Evolutionary conservation across 1,139 yeast genomes (phyloP).

Genomic region (Torulaspora pretoriensis): DNA sequence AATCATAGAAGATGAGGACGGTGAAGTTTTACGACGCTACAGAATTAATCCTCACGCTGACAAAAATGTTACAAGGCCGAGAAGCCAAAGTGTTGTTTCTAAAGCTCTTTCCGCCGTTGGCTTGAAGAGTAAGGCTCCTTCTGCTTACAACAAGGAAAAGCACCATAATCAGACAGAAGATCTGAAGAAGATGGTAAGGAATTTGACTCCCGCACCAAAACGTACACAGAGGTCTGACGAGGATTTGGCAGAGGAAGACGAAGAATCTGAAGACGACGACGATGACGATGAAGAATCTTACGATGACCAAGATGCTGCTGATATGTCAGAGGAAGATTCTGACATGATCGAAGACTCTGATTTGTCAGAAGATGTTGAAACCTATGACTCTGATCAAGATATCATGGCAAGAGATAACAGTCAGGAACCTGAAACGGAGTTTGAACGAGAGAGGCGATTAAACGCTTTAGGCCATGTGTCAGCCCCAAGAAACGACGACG

Average conservation of each 20-base stretch:
- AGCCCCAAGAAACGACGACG: constrained; percentile 49
- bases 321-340: constrained; percentile 18
- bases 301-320: constrained; percentile 15
- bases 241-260: constrained; percentile 30
- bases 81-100: constrained; percentile 20
- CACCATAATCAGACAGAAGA: constrained; percentile 17
- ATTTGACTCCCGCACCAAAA: constrained; percentile 26
- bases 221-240: constrained; percentile 19
- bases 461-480: constrained; percentile 69
- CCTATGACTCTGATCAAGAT: constrained; percentile 7
- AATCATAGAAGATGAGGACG: constrained; percentile 84
- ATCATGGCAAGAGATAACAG: constrained; percentile 27
- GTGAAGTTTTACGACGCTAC: constrained; percentile 84
- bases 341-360: constrained; percentile 14
- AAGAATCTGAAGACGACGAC: constrained; percentile 31
- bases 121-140: constrained; percentile 32
- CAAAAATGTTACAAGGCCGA: constrained; percentile 7
- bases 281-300: constrained; percentile 22
- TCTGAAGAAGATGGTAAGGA: constrained; percentile 28
- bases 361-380: constrained; percentile 9
- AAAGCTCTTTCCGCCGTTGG: constrained; percentile 53
- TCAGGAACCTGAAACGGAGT: constrained; percentile 51
- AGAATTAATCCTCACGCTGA: constrained; percentile 54
- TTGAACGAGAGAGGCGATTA: constrained; percentile 70
- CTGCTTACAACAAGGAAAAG: constrained; percentile 18